Conservation (phyloP, 768 basidiomycete species). For the Suillus subluteus region DNA sequence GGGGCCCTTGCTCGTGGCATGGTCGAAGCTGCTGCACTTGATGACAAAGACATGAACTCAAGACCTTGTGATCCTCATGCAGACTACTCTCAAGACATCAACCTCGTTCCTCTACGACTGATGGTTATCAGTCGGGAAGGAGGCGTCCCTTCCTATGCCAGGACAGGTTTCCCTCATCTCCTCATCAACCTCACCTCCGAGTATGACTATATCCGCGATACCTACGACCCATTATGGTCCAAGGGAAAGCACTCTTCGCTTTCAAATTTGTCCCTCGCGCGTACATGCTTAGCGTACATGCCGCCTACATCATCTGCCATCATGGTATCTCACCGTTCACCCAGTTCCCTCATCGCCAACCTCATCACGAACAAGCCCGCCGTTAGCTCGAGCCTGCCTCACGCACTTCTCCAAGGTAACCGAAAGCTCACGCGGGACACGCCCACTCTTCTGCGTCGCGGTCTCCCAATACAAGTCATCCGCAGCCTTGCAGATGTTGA, state of each 20-base stretch:
- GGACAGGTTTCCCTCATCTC: conserved; percentile 91
- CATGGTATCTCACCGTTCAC: conserved; percentile 97
- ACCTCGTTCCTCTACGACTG: conserved; percentile 91
- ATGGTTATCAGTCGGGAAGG: conserved; percentile 98
- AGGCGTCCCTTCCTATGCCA: conserved; percentile 96
- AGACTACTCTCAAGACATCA: conserved; percentile 56
- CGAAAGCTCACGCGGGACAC: conserved; percentile 86
- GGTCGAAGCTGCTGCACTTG: conserved; percentile 56
- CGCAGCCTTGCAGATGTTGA: conserved; percentile 75
- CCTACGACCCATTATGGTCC: conserved; percentile 80
- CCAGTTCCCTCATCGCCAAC: conserved; percentile 93
- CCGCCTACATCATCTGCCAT: conserved; percentile 92
- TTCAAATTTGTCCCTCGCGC: conserved; percentile 82
- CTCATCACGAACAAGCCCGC: conserved; percentile 98
- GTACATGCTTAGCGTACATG: conserved; percentile 89
- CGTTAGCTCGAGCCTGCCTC: conserved; percentile 92
- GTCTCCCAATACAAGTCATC: conserved; percentile 84
- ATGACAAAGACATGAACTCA: conserved; percentile 43
- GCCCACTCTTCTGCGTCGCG: conserved; percentile 89
- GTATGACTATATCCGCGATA: conserved; percentile 79
- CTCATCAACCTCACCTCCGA: conserved; percentile 94
- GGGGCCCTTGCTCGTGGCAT: conserved; percentile 88
- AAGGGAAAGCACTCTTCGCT: conserved; percentile 83
- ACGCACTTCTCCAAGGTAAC: conserved; percentile 87
- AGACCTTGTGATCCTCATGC: conserved; percentile 35